A percentile compares a stretch with the other conserved stretches of the same genome.
Evolutionary conservation across 495 filamentous ascomycete genomes (phyloP).

Genomic region (Xylaria telfairii): DNA sequence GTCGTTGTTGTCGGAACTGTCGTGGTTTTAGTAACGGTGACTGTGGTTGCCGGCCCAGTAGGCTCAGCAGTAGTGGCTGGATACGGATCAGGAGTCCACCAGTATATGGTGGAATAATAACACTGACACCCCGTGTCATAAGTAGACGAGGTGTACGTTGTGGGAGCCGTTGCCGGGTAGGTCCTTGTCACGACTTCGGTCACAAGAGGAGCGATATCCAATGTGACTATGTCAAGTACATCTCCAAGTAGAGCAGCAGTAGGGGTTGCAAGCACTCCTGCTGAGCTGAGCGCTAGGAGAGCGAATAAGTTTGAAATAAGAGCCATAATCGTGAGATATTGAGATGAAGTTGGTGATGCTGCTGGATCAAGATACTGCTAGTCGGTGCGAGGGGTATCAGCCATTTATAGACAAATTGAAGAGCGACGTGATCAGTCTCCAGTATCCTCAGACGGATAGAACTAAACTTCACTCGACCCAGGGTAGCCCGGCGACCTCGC

Average conservation of each 20-base stretch:
- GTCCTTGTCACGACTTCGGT: slow-evolving; percentile 25
- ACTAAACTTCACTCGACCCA: background rate
- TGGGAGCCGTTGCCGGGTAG: slow-evolving; percentile 15
- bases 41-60: slow-evolving; percentile 8
- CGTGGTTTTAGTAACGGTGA: slow-evolving; percentile 19
- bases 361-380: background rate
- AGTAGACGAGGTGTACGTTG: slow-evolving; percentile 20
- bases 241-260: slow-evolving; percentile 4
- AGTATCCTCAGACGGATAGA: background rate
- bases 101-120: slow-evolving; percentile 22
- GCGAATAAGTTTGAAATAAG: background rate
- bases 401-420: slow-evolving; percentile 4
- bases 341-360: background rate
- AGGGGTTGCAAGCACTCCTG: background rate
- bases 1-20: slow-evolving; percentile 24
- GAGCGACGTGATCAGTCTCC: background rate
- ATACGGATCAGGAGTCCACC: slow-evolving; percentile 20
- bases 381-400: background rate
- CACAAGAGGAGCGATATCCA: slow-evolving; percentile 19
- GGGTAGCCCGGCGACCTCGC: background rate
- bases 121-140: slow-evolving; percentile 18
- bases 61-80: background rate
- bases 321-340: background rate
- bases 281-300: slow-evolving; percentile 8
- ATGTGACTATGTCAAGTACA: slow-evolving; percentile 15